A percentile compares a stretch with the other conserved stretches of the same genome.
phyloP scores from a whole-genome alignment of 2,329 filamentous ascomycete species.

The Scorias spongiosa region DNA sequence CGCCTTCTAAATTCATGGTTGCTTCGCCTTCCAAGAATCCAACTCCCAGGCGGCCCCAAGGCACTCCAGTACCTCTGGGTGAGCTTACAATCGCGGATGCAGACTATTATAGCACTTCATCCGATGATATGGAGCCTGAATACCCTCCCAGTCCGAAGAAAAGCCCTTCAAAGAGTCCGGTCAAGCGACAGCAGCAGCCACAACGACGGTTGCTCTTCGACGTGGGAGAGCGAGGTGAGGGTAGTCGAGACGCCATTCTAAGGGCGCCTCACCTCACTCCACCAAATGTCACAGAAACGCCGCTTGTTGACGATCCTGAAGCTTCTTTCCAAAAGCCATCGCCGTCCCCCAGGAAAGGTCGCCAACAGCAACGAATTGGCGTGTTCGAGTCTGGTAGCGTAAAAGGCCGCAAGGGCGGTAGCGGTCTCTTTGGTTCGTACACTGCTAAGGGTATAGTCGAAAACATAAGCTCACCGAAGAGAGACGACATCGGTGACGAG shows the following conservation, averaged over 20 bases:
- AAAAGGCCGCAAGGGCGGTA: neutral
- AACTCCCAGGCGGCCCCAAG: conserved; percentile 16
- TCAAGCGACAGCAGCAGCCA: conserved; percentile 3
- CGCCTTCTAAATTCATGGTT: conserved; percentile 17
- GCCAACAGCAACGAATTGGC: conserved; percentile 3
- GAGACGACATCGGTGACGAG: conserved; percentile 7
- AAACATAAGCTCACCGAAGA: conserved; percentile 6
- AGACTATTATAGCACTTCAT: conserved; percentile 2
- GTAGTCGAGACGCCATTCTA: conserved; percentile 10
- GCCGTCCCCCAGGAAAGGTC: conserved; percentile 12
- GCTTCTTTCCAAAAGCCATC: conserved; percentile 4
- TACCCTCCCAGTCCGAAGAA: conserved; percentile 23
- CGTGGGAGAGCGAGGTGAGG: conserved; percentile 8
- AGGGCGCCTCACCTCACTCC: conserved; percentile 13
- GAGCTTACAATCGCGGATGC: conserved; percentile 15
- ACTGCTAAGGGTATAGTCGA: conserved; percentile 2
- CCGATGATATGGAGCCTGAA: conserved; percentile 15
- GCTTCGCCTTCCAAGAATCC: conserved; percentile 16
- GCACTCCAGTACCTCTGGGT: conserved; percentile 15
- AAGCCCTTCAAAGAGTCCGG: conserved; percentile 15
- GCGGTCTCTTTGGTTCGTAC: conserved; percentile 1
- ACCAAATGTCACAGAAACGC: conserved; percentile 9
- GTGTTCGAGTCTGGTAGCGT: neutral
- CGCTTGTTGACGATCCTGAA: conserved; percentile 13
- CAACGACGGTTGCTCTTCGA: neutral